phyloP scores from a whole-genome alignment of 345 rosid genomes.

The Euphorbia lathyris region DNA sequence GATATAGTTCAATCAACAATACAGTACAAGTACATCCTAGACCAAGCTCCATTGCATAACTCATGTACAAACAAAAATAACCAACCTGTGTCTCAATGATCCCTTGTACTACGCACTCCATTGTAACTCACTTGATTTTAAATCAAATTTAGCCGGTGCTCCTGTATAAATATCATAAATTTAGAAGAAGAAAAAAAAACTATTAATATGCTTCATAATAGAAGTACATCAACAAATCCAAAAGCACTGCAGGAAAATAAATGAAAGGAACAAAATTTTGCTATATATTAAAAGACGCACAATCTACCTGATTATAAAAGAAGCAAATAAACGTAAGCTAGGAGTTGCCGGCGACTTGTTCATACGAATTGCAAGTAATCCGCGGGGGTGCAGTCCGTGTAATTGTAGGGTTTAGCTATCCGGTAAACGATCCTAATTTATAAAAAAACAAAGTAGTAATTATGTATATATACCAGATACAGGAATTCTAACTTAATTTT shows the following conservation, averaged over 20 bases:
- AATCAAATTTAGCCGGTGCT: neutral
- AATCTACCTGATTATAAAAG: no score
- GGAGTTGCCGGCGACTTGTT: no score
- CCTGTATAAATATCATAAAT: neutral
- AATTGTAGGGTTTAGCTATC: no score
- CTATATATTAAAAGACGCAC: no score
- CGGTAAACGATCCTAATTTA: no score
- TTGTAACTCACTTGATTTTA: conserved; percentile 5
- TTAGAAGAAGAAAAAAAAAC: neutral
- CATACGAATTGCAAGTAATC: no score
- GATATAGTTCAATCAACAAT: neutral
- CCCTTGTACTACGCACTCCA: conserved; percentile 31
- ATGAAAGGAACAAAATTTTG: neutral
- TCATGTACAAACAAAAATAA: neutral
- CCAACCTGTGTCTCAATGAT: conserved; percentile 29
- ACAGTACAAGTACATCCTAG: neutral
- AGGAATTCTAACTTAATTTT: no score
- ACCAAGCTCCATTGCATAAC: neutral
- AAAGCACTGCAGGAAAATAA: neutral
- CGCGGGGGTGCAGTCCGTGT: no score
- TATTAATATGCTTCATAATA: neutral
- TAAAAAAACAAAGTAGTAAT: no score
- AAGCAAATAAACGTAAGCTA: no score
- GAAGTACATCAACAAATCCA: neutral
- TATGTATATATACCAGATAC: no score